phyloP scores from a whole-genome alignment of 106 monocot genomes.

The Allium cepa region DNA sequence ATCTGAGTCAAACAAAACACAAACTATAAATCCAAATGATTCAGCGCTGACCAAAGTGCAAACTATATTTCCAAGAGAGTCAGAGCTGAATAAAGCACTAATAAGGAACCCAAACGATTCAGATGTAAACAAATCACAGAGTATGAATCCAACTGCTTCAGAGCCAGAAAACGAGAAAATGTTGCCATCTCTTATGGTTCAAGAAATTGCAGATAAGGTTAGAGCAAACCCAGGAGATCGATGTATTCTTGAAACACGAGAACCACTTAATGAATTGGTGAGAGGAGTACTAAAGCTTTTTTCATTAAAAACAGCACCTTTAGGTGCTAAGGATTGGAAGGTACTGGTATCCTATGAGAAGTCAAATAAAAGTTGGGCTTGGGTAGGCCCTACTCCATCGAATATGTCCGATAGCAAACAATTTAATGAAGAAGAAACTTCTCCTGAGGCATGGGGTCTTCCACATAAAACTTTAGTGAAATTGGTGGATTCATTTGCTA shows the following conservation, averaged over 20 bases:
- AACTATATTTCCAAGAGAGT: too few relatives aligned
- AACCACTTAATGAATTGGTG: constrained; percentile 88
- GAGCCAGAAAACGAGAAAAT: constrained; percentile 16
- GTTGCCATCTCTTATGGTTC: constrained; percentile 65
- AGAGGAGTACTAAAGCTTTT: constrained; percentile 88
- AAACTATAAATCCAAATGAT: too few relatives aligned
- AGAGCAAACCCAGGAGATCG: constrained; percentile 88
- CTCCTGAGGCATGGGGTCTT: constrained; percentile 85
- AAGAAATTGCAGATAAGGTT: constrained; percentile 71
- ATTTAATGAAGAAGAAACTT: constrained; percentile 85
- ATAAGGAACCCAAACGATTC: not conserved
- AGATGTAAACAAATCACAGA: constrained; percentile 7
- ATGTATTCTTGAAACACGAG: constrained; percentile 87
- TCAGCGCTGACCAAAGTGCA: too few relatives aligned
- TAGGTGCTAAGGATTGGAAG: constrained; percentile 95
- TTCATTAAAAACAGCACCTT: constrained; percentile 85
- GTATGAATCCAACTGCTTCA: constrained; percentile 15
- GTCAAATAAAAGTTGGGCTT: constrained; percentile 72
- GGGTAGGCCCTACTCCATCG: constrained; percentile 58
- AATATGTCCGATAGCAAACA: constrained; percentile 29
- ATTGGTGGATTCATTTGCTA: constrained; percentile 96
- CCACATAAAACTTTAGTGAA: constrained; percentile 96
- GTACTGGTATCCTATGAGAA: constrained; percentile 67
- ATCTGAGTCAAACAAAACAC: too few relatives aligned
- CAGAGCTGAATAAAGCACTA: too few relatives aligned